Evolutionary conservation across 2,329 filamentous ascomycete genomes (phyloP), one percentile per base, ranked within the genome.

Genomic region (Thielaviopsis euricoi): DNA sequence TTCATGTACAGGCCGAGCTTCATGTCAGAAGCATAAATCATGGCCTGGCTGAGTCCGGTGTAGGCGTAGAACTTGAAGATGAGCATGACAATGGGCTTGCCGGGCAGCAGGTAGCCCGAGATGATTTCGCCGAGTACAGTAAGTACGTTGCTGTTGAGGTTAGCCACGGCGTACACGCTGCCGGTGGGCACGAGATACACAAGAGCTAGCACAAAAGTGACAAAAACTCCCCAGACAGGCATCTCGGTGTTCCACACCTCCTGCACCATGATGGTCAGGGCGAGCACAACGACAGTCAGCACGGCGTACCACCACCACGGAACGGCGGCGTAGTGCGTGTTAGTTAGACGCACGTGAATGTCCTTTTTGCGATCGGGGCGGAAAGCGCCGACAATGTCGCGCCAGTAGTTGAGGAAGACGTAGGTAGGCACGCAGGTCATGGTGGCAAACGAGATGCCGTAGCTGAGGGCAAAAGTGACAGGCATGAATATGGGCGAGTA

Each of bases 401-500:
- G 61, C 15, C 79, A 73, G 60, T 82, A 74, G 64, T 77, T 79
- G 6, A 82, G 67, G 26, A 62, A 68, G 4, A 73, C 73, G 63
- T 82, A 75, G 0, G 76, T 67, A 6, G 83, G 65, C 0, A 80
- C 73, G 0, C 78, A 70, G 1, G 77, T 68, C 21, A 82, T 73
- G 4, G 74, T 71, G 2, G 79, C 80, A 63, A 83, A 83, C 0
- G 73, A 76, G 52, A 82, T 69, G 25, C 77, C 79, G 62, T 82
- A 83, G 4, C 69, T 71, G 6, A 82, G 64, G 3, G 74, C 70
- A 62, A 80, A 81, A 0, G 77, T 77, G 0, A 78, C 77, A 0
- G 75, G 76, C 49, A 82, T 63, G 59, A 75, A 73, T 19, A 78
- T 68, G 2, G 75, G 76, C 0, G 74, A 86, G 66, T 86, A 86